These are phyloP conservation scores for Trichoderma polysporum DNA, from an alignment of 2,329 filamentous ascomycete species.

Conservation along the genomic window DNA sequence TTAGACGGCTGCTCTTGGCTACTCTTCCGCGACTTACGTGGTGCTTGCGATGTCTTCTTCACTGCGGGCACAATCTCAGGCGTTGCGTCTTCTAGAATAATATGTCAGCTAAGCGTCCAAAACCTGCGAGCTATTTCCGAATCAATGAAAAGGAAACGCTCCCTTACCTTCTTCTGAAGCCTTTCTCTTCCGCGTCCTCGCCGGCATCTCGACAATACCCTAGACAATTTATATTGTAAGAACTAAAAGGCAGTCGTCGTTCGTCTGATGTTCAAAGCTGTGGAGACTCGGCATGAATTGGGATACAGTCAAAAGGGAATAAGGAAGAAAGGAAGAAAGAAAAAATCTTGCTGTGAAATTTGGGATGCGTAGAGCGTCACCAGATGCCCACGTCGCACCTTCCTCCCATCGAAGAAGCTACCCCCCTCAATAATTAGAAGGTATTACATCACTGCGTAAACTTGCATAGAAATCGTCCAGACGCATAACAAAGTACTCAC, in stretches of 20 bases:
- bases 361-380: no score
- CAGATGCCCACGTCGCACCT: neutral
- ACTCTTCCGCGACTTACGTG: conserved; percentile 19
- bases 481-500: neutral
- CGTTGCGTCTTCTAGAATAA: neutral
- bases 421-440: neutral
- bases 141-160: neutral
- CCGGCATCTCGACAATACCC: conserved; percentile 28
- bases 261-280: neutral
- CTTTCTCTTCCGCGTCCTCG: conserved; percentile 31
- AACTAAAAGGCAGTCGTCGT: neutral
- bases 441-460: neutral
- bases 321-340: neutral
- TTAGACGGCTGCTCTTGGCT: neutral
- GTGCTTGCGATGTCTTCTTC: conserved; percentile 3
- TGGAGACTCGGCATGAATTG: no score
- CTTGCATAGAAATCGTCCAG: neutral
- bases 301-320: neutral
- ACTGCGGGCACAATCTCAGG: neutral
- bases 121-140: neutral
- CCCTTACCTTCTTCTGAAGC: conserved; percentile 26
- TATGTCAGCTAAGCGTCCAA: neutral
- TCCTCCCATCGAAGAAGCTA: neutral
- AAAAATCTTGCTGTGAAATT: neutral
- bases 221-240: neutral